These are phyloP conservation scores for Fusarium coffeatum DNA, from an alignment of 2,329 filamentous ascomycete genomes.

Conservation along the genomic window DNA sequence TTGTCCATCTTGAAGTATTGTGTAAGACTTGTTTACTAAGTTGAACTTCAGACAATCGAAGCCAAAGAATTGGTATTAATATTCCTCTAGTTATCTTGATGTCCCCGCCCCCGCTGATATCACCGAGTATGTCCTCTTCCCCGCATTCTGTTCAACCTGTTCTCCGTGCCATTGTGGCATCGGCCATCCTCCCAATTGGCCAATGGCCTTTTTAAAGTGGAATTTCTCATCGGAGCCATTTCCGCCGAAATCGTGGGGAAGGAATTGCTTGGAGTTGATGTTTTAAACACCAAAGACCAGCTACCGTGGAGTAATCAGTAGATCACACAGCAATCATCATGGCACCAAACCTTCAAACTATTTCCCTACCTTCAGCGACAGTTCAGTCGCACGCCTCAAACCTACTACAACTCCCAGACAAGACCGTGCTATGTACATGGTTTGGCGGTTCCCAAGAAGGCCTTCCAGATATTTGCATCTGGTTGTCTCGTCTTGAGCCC, in stretches of 20 bases:
- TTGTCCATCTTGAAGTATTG: conserved; percentile 21
- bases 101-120: conserved; percentile 12
- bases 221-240: background rate
- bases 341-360: conserved; percentile 20
- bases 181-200: conserved; percentile 34
- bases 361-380: conserved; percentile 53
- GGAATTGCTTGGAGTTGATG: background rate
- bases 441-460: conserved; percentile 61
- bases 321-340: background rate
- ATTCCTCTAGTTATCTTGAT: background rate
- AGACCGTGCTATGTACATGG: conserved; percentile 57
- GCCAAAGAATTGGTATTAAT: background rate
- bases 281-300: background rate
- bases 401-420: conserved; percentile 54
- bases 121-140: conserved; percentile 16
- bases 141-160: too few relatives aligned
- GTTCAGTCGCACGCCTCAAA: conserved; percentile 60
- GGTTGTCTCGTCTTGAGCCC: conserved; percentile 52
- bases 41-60: rapidly evolving
- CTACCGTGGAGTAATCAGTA: background rate
- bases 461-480: conserved; percentile 57
- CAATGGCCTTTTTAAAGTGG: rapidly evolving
- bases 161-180: background rate
- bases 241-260: conserved; percentile 18
- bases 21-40: background rate